These are phyloP conservation scores for Monosporascus ibericus DNA, from an alignment of 2,329 filamentous ascomycete genomes.

Conservation along the genomic window DNA sequence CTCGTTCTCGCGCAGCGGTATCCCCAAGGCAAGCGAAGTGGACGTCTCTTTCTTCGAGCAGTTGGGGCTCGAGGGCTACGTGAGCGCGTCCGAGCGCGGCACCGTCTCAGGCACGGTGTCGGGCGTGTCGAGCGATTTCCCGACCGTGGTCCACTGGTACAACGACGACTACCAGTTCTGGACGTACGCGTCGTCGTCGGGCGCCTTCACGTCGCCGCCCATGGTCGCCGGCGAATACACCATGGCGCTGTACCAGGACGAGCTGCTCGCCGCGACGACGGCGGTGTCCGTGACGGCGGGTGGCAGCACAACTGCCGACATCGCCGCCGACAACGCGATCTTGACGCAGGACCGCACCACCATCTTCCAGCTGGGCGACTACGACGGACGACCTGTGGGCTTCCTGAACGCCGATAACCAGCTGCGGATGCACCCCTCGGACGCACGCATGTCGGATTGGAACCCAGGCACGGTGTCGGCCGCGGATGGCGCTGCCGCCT, in stretches of 20 bases:
- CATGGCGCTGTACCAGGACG: slow-evolving; percentile 51
- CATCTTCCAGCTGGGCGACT: slow-evolving; percentile 50
- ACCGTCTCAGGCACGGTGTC: slow-evolving; percentile 47
- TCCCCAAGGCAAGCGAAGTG: slow-evolving; percentile 34
- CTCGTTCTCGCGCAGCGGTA: slow-evolving; percentile 45
- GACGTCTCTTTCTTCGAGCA: slow-evolving; percentile 51
- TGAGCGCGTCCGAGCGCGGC: slow-evolving; percentile 42
- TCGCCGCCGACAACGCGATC: slow-evolving; percentile 32
- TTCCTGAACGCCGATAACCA: slow-evolving; percentile 55
- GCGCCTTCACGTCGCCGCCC: slow-evolving; percentile 47
- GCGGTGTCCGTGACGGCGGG: slow-evolving; percentile 42
- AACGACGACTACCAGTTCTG: slow-evolving; percentile 53
- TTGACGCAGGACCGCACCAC: slow-evolving; percentile 34
- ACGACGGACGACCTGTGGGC: slow-evolving; percentile 49
- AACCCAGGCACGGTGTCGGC: slow-evolving; percentile 44
- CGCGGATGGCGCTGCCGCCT: slow-evolving; percentile 34
- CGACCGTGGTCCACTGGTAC: slow-evolving; percentile 52
- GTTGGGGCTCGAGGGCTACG: slow-evolving; percentile 47
- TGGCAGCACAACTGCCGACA: slow-evolving; percentile 38
- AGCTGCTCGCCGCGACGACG: slow-evolving; percentile 42
- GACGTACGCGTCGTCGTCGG: slow-evolving; percentile 40
- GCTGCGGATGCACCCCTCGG: slow-evolving; percentile 51
- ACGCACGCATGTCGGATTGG: slow-evolving; percentile 48
- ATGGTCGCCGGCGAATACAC: slow-evolving; percentile 58
- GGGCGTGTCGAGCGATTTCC: slow-evolving; percentile 39